A percentile compares a stretch with the other conserved stretches of the same genome.
These are phyloP conservation scores for Chamaecyparis obtusa DNA, from an alignment of 75 land plant genomes.

Conservation along the genomic window DNA sequence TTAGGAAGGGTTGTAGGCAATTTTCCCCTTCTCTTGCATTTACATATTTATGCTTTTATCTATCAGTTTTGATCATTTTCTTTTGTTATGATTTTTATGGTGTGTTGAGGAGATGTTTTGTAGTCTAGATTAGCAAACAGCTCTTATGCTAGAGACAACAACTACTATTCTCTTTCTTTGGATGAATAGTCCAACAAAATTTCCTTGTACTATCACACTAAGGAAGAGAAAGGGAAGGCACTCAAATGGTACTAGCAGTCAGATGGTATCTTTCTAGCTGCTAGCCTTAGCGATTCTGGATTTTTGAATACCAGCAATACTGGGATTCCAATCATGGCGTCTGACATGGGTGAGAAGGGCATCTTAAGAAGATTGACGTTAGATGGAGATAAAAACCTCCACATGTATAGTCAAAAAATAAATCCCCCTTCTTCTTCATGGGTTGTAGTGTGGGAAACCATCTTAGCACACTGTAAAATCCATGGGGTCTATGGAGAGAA, in stretches of 20 bases:
- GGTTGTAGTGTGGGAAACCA: constrained; percentile 33
- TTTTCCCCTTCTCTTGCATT: no score
- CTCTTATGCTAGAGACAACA: neutral
- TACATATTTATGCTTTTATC: no score
- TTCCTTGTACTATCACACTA: neutral
- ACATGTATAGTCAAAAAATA: constrained; percentile 39
- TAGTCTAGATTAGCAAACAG: neutral
- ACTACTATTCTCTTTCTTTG: neutral
- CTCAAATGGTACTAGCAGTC: neutral
- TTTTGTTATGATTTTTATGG: no score
- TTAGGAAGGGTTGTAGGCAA: no score
- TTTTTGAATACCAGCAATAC: neutral
- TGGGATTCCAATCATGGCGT: neutral
- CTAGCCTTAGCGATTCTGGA: neutral
- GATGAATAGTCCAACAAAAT: neutral
- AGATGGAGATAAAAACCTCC: constrained; percentile 51
- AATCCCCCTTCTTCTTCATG: constrained; percentile 8
- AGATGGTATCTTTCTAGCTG: neutral
- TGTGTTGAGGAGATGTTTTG: neutral
- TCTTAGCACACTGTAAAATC: constrained; percentile 30
- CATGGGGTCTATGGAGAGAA: constrained; percentile 37
- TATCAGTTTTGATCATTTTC: no score
- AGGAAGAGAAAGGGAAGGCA: neutral
- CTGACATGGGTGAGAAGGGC: neutral
- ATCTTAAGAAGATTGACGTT: constrained; percentile 32